Conservation (phyloP, 2,329 filamentous ascomycete genomes). For the Calonectria pseudoreteaudii region DNA sequence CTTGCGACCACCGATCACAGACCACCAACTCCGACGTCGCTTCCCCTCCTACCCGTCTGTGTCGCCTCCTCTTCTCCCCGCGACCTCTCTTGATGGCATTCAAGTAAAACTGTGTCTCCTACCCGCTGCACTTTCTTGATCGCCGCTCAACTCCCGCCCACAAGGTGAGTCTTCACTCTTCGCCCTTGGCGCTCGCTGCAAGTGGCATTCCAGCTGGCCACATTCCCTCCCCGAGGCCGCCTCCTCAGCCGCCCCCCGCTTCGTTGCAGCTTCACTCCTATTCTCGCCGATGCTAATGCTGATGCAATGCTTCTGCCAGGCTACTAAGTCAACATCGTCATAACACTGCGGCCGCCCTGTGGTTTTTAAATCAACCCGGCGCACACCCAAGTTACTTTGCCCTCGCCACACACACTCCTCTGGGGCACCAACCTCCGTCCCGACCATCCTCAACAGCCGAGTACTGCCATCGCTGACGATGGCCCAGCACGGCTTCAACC, state of each 20-base stretch:
- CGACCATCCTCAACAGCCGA: conserved; percentile 21
- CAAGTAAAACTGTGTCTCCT: conserved; percentile 28
- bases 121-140: conserved; percentile 15
- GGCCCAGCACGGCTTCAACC: conserved; percentile 68
- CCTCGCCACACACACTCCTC: conserved; percentile 33
- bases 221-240: conserved; percentile 28
- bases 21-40: conserved; percentile 29
- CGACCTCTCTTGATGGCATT: conserved; percentile 37
- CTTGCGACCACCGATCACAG: conserved; percentile 31
- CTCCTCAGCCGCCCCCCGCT: conserved; percentile 29
- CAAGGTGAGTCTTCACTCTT: conserved; percentile 38
- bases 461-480: conserved; percentile 49
- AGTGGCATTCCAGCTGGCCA: conserved; percentile 40
- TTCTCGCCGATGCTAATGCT: conserved; percentile 25
- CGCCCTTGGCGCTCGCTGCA: conserved; percentile 27
- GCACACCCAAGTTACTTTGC: conserved; percentile 41
- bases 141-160: conserved; percentile 29
- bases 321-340: conserved; percentile 23
- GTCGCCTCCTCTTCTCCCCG: conserved; percentile 10
- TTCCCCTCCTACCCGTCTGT: conserved; percentile 20
- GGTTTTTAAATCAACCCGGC: conserved; percentile 34
- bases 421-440: conserved; percentile 37
- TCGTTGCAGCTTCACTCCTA: conserved; percentile 22
- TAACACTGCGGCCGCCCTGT: conserved; percentile 30
- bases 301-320: conserved; percentile 35